phyloP scores from a whole-genome alignment of 257 asterid genomes.

The Leptodermis oblonga region DNA sequence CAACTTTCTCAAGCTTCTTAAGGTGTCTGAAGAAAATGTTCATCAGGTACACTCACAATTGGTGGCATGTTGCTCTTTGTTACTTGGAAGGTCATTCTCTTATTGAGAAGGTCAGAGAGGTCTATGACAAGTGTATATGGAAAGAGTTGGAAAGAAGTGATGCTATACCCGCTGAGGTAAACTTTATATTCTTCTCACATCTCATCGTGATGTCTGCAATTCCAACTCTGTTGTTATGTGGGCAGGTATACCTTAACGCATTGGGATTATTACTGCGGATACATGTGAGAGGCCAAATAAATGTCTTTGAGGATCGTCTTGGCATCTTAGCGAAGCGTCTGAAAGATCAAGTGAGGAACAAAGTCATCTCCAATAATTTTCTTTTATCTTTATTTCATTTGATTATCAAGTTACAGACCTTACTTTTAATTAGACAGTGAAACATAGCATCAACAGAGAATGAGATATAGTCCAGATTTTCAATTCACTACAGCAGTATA shows the following conservation, averaged over 20 bases:
- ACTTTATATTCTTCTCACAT: conserved; percentile 2
- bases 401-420: too few relatives aligned
- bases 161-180: conserved; percentile 66
- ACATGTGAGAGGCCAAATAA: conserved; percentile 49
- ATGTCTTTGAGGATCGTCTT: conserved; percentile 54
- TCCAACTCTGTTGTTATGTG: conserved; percentile 13
- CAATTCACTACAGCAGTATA: neutral
- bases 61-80: conserved; percentile 99
- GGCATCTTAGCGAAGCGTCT: conserved; percentile 49
- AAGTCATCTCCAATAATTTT: conserved; percentile 1
- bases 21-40: conserved; percentile 26
- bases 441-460: neutral
- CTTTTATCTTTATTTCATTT: too few relatives aligned
- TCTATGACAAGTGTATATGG: conserved; percentile 69
- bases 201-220: neutral
- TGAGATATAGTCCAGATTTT: neutral
- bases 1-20: conserved; percentile 8
- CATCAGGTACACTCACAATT: conserved; percentile 86
- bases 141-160: conserved; percentile 80
- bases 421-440: neutral
- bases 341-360: conserved; percentile 58
- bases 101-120: conserved; percentile 52
- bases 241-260: conserved; percentile 85
- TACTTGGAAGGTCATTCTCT: conserved; percentile 82
- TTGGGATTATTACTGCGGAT: conserved; percentile 71